A percentile compares a stretch with the other conserved stretches of the same genome.
Conservation (phyloP, 2,329 filamentous ascomycete species). For the Xylaria sp. region DNA sequence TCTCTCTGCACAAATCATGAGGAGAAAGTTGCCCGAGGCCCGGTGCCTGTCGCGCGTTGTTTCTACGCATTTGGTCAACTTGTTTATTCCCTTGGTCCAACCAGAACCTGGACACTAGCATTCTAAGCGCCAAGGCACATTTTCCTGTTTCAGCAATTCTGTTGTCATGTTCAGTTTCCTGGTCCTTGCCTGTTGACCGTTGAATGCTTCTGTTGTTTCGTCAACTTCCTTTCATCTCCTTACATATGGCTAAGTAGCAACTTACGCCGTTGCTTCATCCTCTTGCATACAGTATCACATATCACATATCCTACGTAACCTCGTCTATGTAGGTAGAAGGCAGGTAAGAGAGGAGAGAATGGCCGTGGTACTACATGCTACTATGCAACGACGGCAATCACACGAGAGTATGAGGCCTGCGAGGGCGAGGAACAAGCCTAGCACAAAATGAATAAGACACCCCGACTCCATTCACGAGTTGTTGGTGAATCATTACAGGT, state of each 20-base stretch:
- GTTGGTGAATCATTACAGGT: slow-evolving; percentile 29
- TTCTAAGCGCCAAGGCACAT: slow-evolving; percentile 31
- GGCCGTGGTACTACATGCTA: slow-evolving; percentile 21
- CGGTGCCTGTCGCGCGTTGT: slow-evolving; percentile 6
- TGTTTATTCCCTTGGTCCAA: slow-evolving; percentile 19
- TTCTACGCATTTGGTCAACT: background rate
- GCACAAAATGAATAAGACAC: slow-evolving; percentile 20
- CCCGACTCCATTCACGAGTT: slow-evolving; percentile 24
- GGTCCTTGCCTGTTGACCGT: slow-evolving; percentile 20
- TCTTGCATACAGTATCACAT: background rate
- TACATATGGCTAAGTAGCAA: slow-evolving; percentile 11
- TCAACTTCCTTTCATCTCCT: slow-evolving; percentile 4
- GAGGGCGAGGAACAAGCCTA: slow-evolving; percentile 30
- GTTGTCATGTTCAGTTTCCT: slow-evolving; percentile 1
- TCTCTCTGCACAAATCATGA: slow-evolving; percentile 16
- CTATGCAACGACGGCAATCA: slow-evolving; percentile 32
- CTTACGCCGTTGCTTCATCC: background rate
- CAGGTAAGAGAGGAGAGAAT: slow-evolving; percentile 12
- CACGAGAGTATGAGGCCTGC: slow-evolving; percentile 30
- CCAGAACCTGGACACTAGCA: background rate
- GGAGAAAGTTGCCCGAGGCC: background rate
- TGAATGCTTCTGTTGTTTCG: slow-evolving; percentile 5
- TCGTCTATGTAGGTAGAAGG: background rate
- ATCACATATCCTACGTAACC: background rate
- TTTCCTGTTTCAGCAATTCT: slow-evolving; percentile 34